phyloP scores from a whole-genome alignment of 345 rosid genomes.

The Reutealis trisperma region DNA sequence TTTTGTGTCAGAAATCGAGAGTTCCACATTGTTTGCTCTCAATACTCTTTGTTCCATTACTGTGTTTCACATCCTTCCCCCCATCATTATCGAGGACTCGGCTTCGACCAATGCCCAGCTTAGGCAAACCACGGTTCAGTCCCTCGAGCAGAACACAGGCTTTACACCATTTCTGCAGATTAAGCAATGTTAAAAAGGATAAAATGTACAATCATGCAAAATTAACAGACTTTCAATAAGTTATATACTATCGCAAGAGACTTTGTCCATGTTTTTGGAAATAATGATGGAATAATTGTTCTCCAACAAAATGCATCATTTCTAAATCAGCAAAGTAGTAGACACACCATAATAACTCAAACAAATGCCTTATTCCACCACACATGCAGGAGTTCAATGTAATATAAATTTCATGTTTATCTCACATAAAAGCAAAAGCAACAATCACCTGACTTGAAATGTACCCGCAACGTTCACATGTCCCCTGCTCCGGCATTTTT shows the following conservation, averaged over 20 bases:
- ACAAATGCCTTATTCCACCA: background rate
- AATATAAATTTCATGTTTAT: background rate
- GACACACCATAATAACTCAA: background rate
- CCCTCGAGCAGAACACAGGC: constrained; percentile 93
- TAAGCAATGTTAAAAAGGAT: background rate
- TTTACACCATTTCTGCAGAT: constrained; percentile 83
- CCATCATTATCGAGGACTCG: constrained; percentile 43
- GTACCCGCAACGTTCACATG: constrained; percentile 88
- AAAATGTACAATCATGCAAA: background rate
- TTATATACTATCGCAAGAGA: background rate
- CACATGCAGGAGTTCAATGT: background rate
- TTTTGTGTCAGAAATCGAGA: constrained; percentile 54
- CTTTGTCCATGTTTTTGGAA: background rate
- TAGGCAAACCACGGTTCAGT: constrained; percentile 84
- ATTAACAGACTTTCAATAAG: too few species aligned
- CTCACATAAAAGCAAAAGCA: constrained; percentile 8
- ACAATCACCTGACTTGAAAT: constrained; percentile 86
- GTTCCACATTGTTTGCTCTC: constrained; percentile 84
- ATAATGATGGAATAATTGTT: background rate
- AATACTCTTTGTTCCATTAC: constrained; percentile 36
- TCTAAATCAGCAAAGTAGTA: background rate
- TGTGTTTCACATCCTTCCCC: constrained; percentile 38
- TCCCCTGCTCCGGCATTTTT: constrained; percentile 97
- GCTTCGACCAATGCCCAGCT: constrained; percentile 76
- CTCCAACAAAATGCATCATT: background rate